A percentile compares a stretch with the other conserved stretches of the same genome.
Evolutionary conservation across 768 basidiomycete species (phyloP).

Genomic region (Boletus subparvulus): DNA sequence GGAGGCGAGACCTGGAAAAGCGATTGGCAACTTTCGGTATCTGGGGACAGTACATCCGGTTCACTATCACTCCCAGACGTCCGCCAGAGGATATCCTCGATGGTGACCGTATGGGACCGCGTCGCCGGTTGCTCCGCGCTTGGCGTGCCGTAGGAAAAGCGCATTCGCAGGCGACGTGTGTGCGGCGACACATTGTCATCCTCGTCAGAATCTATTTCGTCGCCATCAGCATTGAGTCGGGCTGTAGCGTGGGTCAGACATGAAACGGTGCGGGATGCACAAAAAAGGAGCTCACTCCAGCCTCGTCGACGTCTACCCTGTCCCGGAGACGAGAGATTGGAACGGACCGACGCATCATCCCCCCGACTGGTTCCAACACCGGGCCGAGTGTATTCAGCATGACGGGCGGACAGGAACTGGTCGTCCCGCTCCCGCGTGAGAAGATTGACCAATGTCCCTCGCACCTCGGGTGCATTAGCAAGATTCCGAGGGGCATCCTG

Average conservation of each 20-base stretch:
- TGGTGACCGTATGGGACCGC: slow-evolving; percentile 30
- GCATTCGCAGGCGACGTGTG: slow-evolving; percentile 47
- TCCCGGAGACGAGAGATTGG: slow-evolving; percentile 13
- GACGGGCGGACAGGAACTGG: slow-evolving; percentile 3
- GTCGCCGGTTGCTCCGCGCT: slow-evolving; percentile 29
- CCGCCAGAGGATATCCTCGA: slow-evolving; percentile 25
- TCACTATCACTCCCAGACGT: slow-evolving; percentile 26
- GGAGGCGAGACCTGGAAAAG: slow-evolving; percentile 16
- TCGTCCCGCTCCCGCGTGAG: slow-evolving; percentile 28
- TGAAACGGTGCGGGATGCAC: neutral
- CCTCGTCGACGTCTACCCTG: slow-evolving; percentile 33
- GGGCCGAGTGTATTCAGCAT: slow-evolving; percentile 4
- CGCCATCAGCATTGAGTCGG: slow-evolving; percentile 50
- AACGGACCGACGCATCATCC: slow-evolving; percentile 7
- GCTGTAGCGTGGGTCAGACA: slow-evolving; percentile 26
- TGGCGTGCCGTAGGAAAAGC: slow-evolving; percentile 22
- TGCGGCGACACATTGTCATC: slow-evolving; percentile 54
- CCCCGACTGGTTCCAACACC: slow-evolving; percentile 9
- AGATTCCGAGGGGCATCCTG: slow-evolving; percentile 22
- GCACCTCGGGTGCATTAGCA: slow-evolving; percentile 23
- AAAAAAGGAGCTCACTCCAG: slow-evolving; percentile 28
- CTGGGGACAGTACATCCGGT: slow-evolving; percentile 17
- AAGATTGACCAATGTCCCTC: slow-evolving; percentile 22
- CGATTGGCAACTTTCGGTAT: slow-evolving; percentile 19
- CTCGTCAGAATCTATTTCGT: slow-evolving; percentile 61